Conservation (phyloP, 208 protist species). For the Entamoeba nuttalli region DNA sequence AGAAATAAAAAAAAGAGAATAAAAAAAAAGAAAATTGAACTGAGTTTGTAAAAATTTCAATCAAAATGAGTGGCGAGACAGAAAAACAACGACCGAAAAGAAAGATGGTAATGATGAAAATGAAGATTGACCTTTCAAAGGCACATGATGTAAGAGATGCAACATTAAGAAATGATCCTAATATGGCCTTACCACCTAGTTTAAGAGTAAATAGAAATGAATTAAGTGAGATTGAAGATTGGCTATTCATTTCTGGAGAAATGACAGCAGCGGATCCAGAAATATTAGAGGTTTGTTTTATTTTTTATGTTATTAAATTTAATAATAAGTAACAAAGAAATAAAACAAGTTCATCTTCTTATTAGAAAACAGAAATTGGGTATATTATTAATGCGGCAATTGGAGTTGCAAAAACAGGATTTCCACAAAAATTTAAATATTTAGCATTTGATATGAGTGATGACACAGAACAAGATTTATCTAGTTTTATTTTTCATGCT, state of each 20-base stretch:
- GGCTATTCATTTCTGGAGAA: neutral
- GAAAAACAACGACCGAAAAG: neutral
- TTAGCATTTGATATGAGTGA: neutral
- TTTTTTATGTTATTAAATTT: neutral
- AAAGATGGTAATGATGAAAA: neutral
- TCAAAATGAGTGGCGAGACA: neutral
- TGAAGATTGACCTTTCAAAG: neutral
- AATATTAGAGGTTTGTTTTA: neutral
- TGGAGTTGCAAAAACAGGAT: neutral
- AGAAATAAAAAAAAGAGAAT: too few species aligned
- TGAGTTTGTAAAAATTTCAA: too few species aligned
- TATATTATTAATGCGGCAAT: neutral
- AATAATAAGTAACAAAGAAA: too few species aligned
- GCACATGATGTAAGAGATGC: neutral
- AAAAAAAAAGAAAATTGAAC: too few species aligned
- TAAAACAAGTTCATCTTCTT: too few species aligned
- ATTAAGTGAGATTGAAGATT: neutral
- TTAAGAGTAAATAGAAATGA: neutral
- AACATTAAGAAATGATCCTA: neutral
- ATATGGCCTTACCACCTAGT: neutral
- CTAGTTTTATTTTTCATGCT: neutral
- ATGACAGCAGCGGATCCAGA: neutral
- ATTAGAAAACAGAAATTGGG: neutral
- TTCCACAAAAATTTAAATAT: neutral
- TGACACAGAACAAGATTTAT: neutral